Evolutionary conservation across 768 basidiomycete species (phyloP).

Genomic region (Clitopilus hobsonii): DNA sequence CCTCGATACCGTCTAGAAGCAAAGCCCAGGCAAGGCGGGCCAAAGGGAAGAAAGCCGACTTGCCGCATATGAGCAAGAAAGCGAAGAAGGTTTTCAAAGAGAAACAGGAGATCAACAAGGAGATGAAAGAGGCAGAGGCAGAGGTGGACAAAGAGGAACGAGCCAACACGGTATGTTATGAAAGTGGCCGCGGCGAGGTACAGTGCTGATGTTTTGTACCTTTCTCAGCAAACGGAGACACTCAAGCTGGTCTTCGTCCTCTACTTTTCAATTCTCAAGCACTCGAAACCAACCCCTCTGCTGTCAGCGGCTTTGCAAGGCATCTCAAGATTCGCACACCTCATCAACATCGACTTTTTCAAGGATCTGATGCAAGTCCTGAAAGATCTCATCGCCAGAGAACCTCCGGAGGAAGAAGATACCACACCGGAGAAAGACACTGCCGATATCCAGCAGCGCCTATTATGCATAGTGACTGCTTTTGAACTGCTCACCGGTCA

Average conservation of each 20-base stretch:
- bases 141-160: conserved; percentile 92
- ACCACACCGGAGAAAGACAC: conserved; percentile 32
- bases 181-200: background rate
- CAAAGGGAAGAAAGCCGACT: conserved; percentile 56
- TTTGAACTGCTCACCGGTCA: conserved; percentile 96
- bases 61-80: conserved; percentile 89
- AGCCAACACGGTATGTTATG: conserved; percentile 61
- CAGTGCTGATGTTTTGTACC: conserved; percentile 2
- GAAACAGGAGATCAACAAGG: conserved; percentile 83
- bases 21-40: conserved; percentile 37
- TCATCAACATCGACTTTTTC: conserved; percentile 99
- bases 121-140: conserved; percentile 91
- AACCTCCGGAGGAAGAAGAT: conserved; percentile 32
- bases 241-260: conserved; percentile 95
- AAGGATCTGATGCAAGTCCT: conserved; percentile 88
- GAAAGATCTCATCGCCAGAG: conserved; percentile 65
- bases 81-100: conserved; percentile 82
- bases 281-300: conserved; percentile 69
- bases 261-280: conserved; percentile 95
- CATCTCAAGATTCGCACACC: conserved; percentile 89
- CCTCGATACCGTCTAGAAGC: conserved; percentile 31
- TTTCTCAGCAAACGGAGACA: conserved; percentile 89
- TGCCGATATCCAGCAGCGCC: conserved; percentile 46
- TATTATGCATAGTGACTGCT: conserved; percentile 92
- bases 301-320: conserved; percentile 87